Evolutionary conservation across 2,329 filamentous ascomycete genomes (phyloP), one percentile per base, ranked within the genome.

Genomic region (Penicillium brasilianum): DNA sequence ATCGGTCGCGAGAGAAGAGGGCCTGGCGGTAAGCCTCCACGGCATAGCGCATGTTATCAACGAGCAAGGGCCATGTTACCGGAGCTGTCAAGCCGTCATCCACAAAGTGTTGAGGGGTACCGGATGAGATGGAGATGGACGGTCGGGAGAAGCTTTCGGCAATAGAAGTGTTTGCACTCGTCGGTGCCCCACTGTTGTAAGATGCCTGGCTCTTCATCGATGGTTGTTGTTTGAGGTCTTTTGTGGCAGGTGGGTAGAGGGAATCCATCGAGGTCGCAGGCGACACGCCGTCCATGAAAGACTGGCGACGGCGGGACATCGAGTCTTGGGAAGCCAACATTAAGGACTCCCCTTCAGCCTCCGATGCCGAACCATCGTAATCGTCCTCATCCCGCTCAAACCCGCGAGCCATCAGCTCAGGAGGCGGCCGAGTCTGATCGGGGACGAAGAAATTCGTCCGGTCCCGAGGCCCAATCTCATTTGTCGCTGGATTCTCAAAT

Each of bases 201-300:
- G 64, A 55, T 49, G 67, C 66, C 37, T 72, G 71, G 41, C 60
- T 63, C 44, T 67, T 64, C 56, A 55, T 60, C 55, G 67, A 57
- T 13, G 69, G 63, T 13, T 67, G 59, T 36, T 61, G 58, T 55
- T 73, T 74, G 16, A 83, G 81, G 59, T 90, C 89, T 61, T 80
- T 84, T 16, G 84, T 78, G 5, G 87, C 85, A 7, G 90, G 89
- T 54, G 85, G 89, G 68, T 90, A 92, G 66, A 96, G 88, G 0
- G 93, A 97, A 72, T 97, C 93, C 88, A 96, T 92, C 1, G 93
- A 97, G 0, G 90, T 91, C 20, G 92, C 91, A 14, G 93, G 92
- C 22, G 93, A 97, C 50, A 96, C 83, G 32, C 88, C 89, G 59
- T 91, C 88, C 60, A 85, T 78, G 69, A 86, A 86, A 13, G 90